A percentile compares a stretch with the other conserved stretches of the same genome.
Conservation (phyloP, 2,329 filamentous ascomycete species). For the Fusarium falciforme region DNA sequence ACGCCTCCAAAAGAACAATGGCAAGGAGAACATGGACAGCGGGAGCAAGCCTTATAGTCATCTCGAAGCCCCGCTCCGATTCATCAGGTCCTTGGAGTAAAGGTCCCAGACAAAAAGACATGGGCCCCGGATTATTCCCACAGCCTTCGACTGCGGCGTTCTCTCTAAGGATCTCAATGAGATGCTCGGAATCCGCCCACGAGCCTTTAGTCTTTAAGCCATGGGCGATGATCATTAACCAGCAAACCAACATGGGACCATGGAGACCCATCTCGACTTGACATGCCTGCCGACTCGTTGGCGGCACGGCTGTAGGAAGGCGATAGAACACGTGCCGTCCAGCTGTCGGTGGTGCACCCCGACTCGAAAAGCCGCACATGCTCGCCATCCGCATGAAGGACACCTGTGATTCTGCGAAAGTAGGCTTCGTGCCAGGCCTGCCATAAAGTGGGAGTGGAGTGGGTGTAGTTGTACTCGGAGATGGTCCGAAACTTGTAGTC, state of each 20-base stretch:
- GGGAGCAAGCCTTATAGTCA: not conserved
- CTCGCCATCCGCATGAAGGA: not conserved
- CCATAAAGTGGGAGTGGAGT: not conserved
- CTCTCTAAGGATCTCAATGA: not conserved
- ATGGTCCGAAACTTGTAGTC: not conserved
- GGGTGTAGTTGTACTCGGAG: not conserved
- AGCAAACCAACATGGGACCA: not conserved
- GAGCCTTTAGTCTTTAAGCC: not conserved
- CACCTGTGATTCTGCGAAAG: not conserved
- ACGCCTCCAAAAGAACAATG: not conserved
- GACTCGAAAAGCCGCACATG: not conserved
- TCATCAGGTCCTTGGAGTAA: not conserved
- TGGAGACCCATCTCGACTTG: not conserved
- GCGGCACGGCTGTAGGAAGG: not conserved
- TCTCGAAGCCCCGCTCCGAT: not conserved
- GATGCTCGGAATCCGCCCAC: not conserved
- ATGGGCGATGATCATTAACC: not conserved
- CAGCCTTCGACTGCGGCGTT: not conserved
- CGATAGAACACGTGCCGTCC: not conserved
- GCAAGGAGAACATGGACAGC: not conserved
- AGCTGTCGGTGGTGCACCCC: not conserved
- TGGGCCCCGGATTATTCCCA: not conserved
- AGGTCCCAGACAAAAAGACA: slow-evolving; percentile 1
- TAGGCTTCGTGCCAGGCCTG: slow-evolving; percentile 1
- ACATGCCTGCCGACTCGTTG: not conserved